Evolutionary conservation across 495 filamentous ascomycete genomes (phyloP).

Genomic region (Staphylotrichum longicolle): DNA sequence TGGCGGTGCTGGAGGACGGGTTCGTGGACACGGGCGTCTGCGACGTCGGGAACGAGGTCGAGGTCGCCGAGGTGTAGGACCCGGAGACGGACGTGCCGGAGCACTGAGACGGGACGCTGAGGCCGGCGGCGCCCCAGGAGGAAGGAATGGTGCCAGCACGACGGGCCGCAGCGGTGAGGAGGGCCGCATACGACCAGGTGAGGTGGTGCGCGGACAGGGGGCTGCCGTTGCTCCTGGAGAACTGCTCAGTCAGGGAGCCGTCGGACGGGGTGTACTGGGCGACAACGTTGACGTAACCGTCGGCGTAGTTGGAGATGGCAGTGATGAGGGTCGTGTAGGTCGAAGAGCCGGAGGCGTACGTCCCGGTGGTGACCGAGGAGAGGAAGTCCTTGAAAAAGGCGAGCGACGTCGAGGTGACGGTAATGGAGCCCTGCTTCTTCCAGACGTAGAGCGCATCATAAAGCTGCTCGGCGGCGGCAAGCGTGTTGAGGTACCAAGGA

Average conservation of each 20-base stretch:
- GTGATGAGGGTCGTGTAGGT: constrained; percentile 52
- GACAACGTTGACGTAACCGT: constrained; percentile 58
- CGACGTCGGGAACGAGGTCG: constrained; percentile 54
- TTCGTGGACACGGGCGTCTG: constrained; percentile 41
- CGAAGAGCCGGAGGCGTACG: constrained; percentile 45
- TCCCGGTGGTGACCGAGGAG: constrained; percentile 48
- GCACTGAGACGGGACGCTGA: constrained; percentile 55
- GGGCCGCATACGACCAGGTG: constrained; percentile 67
- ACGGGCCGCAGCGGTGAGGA: constrained; percentile 54
- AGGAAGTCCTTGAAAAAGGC: constrained; percentile 57
- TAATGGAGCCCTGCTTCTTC: constrained; percentile 52
- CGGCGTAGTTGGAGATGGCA: constrained; percentile 61
- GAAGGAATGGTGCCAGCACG: constrained; percentile 49
- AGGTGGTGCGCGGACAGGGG: constrained; percentile 57
- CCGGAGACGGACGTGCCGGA: constrained; percentile 51
- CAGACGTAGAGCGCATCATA: constrained; percentile 64
- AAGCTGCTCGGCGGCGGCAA: constrained; percentile 64
- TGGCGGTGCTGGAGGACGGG: constrained; percentile 32
- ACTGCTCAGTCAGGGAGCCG: constrained; percentile 63
- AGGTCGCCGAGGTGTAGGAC: constrained; percentile 56
- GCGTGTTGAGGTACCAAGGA: constrained; percentile 63
- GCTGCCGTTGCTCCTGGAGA: constrained; percentile 47
- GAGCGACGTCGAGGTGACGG: constrained; percentile 52
- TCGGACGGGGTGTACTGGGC: constrained; percentile 48
- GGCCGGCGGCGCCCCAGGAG: constrained; percentile 48